Evolutionary conservation across 73 alveolate species (phyloP).

Genomic region (Blepharisma stoltei): DNA sequence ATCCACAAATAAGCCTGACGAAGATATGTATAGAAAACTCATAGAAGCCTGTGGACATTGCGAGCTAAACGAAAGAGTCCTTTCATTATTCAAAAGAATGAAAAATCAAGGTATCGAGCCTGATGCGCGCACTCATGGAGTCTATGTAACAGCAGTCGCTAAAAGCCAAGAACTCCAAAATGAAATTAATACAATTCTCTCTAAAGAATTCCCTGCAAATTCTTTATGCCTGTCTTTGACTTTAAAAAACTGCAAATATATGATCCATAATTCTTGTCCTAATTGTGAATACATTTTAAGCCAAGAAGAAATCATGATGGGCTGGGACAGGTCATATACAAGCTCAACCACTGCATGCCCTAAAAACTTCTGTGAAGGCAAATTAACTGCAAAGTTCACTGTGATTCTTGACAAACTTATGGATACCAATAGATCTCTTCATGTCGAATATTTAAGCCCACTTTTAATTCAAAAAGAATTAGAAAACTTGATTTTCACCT

Average conservation of each 20-base stretch:
- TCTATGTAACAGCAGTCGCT: slow-evolving; percentile 37
- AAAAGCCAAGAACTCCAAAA: too few species aligned
- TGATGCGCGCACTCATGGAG: slow-evolving; percentile 47
- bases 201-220: not conserved
- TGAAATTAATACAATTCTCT: too few species aligned
- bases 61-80: slow-evolving; percentile 44
- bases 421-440: slow-evolving; percentile 40
- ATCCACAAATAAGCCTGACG: slow-evolving; percentile 32
- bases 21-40: slow-evolving; percentile 47
- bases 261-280: slow-evolving; percentile 2
- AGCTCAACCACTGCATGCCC: slow-evolving; percentile 44
- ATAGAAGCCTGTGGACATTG: slow-evolving; percentile 66
- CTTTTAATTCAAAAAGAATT: slow-evolving; percentile 48
- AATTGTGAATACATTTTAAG: slow-evolving; percentile 34
- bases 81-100: slow-evolving; percentile 43
- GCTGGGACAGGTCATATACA: slow-evolving; percentile 46
- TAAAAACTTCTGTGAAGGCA: slow-evolving; percentile 32
- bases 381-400: too few species aligned
- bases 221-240: not conserved
- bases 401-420: not conserved
- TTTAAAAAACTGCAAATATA: not conserved
- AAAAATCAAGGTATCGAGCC: slow-evolving; percentile 50
- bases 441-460: slow-evolving; percentile 49
- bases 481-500: slow-evolving; percentile 37
- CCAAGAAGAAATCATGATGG: slow-evolving; percentile 56